These are phyloP conservation scores for Colletotrichum spinosum DNA, from an alignment of 2,329 filamentous ascomycete species.

Conservation along the genomic window DNA sequence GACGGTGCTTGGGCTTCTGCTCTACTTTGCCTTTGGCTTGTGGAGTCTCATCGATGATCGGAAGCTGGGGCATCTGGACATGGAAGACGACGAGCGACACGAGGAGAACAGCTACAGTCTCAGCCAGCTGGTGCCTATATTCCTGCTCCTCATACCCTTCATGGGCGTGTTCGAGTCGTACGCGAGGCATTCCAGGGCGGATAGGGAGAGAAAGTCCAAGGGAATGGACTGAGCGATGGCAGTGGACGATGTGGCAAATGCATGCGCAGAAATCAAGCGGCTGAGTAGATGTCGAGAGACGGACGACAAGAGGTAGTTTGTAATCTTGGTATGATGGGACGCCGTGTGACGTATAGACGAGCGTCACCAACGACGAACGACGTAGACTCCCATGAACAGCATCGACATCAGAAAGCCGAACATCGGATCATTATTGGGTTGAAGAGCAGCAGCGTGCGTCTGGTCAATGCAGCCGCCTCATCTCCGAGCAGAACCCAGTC, in stretches of 20 bases:
- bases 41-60: conserved; percentile 25
- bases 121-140: conserved; percentile 38
- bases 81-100: conserved; percentile 18
- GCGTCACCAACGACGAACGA: too few species aligned
- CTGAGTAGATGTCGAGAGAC: too few species aligned
- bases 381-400: not conserved
- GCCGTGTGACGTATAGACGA: conserved; percentile 8
- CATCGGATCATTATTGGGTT: conserved; percentile 18
- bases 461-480: not conserved
- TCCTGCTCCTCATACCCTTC: conserved; percentile 37
- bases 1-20: conserved; percentile 4
- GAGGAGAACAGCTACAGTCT: conserved; percentile 36
- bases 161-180: conserved; percentile 36
- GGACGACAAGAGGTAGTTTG: too few species aligned
- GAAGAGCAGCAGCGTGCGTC: not conserved
- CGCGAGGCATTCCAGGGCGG: conserved; percentile 14
- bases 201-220: conserved; percentile 1
- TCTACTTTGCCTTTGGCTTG: conserved; percentile 9
- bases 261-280: too few species aligned
- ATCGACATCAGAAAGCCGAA: conserved; percentile 16
- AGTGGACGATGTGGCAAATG: too few species aligned
- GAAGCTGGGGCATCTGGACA: conserved; percentile 18
- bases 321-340: too few species aligned
- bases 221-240: conserved; percentile 1
- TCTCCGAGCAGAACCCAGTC: too few species aligned